Conservation (phyloP, 2,329 filamentous ascomycete species). For the Aspergillus puulaauensis region DNA sequence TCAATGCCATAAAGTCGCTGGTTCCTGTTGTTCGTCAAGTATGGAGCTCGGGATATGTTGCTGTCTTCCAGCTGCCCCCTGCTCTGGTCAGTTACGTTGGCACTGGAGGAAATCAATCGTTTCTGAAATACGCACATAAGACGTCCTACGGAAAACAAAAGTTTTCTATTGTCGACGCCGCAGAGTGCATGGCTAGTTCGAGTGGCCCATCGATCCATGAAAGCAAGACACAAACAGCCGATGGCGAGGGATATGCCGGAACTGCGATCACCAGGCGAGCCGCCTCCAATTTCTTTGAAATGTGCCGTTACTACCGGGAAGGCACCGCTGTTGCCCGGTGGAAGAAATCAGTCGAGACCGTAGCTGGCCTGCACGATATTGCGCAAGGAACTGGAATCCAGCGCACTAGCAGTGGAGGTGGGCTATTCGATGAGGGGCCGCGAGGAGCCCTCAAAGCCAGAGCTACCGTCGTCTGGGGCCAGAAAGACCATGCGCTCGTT, state of each 20-base stretch:
- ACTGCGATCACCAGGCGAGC: constrained; percentile 42
- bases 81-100: constrained; percentile 45
- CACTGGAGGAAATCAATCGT: constrained; percentile 51
- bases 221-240: constrained; percentile 33
- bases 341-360: constrained; percentile 53
- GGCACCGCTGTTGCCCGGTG: constrained; percentile 47
- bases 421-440: constrained; percentile 46
- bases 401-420: constrained; percentile 38
- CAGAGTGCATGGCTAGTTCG: constrained; percentile 51
- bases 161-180: constrained; percentile 36
- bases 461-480: constrained; percentile 55
- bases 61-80: constrained; percentile 53
- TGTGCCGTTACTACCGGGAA: constrained; percentile 56
- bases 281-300: constrained; percentile 50
- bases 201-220: constrained; percentile 53
- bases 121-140: constrained; percentile 46
- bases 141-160: constrained; percentile 35
- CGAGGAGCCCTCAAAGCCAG: constrained; percentile 51
- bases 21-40: constrained; percentile 51
- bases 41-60: constrained; percentile 54
- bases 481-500: constrained; percentile 53
- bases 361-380: constrained; percentile 49
- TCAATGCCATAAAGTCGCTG: constrained; percentile 45
- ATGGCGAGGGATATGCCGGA: constrained; percentile 39
- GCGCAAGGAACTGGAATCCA: constrained; percentile 29